phyloP scores from a whole-genome alignment of 345 rosid genomes.

The Corchorus olitorius region DNA sequence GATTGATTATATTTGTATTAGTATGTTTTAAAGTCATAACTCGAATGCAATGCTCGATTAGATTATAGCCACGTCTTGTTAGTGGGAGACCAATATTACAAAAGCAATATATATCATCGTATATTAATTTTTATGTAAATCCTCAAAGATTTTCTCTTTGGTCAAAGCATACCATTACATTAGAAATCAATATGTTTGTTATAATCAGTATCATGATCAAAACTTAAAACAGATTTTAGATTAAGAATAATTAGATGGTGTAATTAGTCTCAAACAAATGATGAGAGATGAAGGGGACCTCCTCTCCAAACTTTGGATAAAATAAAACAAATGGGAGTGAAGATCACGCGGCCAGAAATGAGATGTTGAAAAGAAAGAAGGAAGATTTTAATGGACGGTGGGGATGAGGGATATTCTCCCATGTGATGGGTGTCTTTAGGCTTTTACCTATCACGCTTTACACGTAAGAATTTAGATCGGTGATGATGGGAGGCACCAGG shows the following conservation, averaged over 20 bases:
- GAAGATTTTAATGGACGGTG: slow-evolving; percentile 14
- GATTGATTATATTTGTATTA: no score
- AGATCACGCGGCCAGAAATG: neutral
- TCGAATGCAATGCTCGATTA: no score
- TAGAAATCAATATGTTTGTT: no score
- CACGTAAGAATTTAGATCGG: neutral
- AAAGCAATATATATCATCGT: neutral
- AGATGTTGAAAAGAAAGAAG: neutral
- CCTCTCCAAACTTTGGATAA: neutral
- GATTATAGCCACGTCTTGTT: neutral
- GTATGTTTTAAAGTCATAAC: no score
- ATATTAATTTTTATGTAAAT: neutral
- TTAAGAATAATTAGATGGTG: no score
- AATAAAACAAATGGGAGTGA: neutral
- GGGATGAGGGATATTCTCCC: slow-evolving; percentile 35
- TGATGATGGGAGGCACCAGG: neutral
- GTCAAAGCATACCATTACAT: no score
- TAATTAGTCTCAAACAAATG: neutral
- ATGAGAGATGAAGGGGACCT: neutral
- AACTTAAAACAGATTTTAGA: neutral
- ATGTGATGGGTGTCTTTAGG: slow-evolving; percentile 29
- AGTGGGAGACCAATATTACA: neutral
- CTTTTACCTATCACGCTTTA: slow-evolving; percentile 21
- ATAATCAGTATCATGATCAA: neutral
- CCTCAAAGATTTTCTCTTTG: no score